Evolutionary conservation across 1,139 yeast genomes (phyloP).

Genomic region (Insectozyma bohioensis): DNA sequence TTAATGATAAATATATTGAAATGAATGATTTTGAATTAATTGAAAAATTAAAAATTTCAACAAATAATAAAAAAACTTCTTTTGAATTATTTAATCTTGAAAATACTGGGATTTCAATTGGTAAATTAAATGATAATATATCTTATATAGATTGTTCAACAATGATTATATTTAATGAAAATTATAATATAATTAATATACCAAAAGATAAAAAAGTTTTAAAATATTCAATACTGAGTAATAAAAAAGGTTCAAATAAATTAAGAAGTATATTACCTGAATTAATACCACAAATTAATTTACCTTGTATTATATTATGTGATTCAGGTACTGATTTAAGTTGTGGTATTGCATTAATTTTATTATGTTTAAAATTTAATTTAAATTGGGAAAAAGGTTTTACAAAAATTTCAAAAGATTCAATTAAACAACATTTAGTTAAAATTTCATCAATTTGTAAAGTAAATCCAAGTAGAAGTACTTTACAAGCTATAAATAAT

Average conservation of each 20-base stretch:
- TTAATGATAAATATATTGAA: conserved; percentile 28
- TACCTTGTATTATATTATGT: conserved; percentile 47
- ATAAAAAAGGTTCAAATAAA: conserved; percentile 64
- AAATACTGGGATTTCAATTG: conserved; percentile 32
- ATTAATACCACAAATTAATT: conserved; percentile 25
- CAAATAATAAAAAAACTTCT: neutral
- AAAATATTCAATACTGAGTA: conserved; percentile 35
- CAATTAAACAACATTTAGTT: conserved; percentile 58
- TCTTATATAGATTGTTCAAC: conserved; percentile 13
- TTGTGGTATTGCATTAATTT: conserved; percentile 55
- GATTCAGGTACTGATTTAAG: conserved; percentile 68
- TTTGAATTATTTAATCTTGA: conserved; percentile 10
- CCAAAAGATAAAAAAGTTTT: conserved; percentile 19
- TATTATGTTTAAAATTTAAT: conserved; percentile 49
- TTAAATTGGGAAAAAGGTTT: conserved; percentile 33
- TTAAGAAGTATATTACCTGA: conserved; percentile 45
- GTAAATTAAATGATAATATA: conserved; percentile 22
- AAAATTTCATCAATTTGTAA: conserved; percentile 43
- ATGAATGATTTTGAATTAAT: conserved; percentile 27
- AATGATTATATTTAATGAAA: conserved; percentile 28
- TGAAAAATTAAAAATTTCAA: conserved; percentile 16
- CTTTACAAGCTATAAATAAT: conserved; percentile 64
- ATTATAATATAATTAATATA: conserved; percentile 17
- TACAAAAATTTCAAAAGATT: conserved; percentile 44
- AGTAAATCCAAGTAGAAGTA: conserved; percentile 75